Percentiles rank a stretch among this genome's conserved stretches.
phyloP scores from a whole-genome alignment of 1,139 yeast genomes.

The Hanseniaspora uvarum region DNA sequence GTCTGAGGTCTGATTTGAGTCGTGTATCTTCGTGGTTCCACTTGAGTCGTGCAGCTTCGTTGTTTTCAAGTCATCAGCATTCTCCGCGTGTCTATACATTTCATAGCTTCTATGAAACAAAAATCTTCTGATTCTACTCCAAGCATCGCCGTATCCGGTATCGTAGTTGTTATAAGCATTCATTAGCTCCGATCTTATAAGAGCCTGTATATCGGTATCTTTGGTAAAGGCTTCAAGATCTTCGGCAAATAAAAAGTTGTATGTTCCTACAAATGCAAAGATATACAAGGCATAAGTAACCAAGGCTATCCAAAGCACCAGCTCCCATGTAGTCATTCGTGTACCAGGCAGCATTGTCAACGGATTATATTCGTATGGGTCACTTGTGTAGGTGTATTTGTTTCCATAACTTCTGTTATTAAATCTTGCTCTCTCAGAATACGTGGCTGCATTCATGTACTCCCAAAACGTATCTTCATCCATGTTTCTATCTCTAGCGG shows the following conservation, averaged over 20 bases:
- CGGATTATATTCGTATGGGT: slow-evolving; percentile 11
- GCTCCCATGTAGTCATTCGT: slow-evolving; percentile 19
- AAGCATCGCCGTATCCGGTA: slow-evolving; percentile 38
- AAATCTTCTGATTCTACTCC: slow-evolving; percentile 48
- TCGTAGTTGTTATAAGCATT: slow-evolving; percentile 47
- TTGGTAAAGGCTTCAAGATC: slow-evolving; percentile 28
- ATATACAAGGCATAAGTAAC: slow-evolving; percentile 24
- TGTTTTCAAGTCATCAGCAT: not conserved
- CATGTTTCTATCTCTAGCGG: slow-evolving; percentile 23
- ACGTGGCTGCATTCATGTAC: slow-evolving; percentile 48
- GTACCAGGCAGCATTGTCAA: slow-evolving; percentile 16
- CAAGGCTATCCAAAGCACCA: slow-evolving; percentile 27
- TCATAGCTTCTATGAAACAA: slow-evolving; percentile 47
- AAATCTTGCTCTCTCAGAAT: slow-evolving; percentile 47
- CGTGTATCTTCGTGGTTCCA: not conserved
- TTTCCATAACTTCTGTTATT: slow-evolving; percentile 20
- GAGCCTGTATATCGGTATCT: slow-evolving; percentile 35
- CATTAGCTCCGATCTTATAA: slow-evolving; percentile 39
- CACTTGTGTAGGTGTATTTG: slow-evolving; percentile 15
- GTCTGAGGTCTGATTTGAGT: not conserved
- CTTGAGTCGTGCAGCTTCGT: not conserved
- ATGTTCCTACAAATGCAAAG: slow-evolving; percentile 29
- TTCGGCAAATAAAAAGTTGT: slow-evolving; percentile 34
- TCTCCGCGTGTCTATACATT: not conserved
- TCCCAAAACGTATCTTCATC: slow-evolving; percentile 42